Percentiles rank a stretch among this genome's conserved stretches.
phyloP scores from a whole-genome alignment of 2,329 filamentous ascomycete genomes.

The Penicillium sp. region DNA sequence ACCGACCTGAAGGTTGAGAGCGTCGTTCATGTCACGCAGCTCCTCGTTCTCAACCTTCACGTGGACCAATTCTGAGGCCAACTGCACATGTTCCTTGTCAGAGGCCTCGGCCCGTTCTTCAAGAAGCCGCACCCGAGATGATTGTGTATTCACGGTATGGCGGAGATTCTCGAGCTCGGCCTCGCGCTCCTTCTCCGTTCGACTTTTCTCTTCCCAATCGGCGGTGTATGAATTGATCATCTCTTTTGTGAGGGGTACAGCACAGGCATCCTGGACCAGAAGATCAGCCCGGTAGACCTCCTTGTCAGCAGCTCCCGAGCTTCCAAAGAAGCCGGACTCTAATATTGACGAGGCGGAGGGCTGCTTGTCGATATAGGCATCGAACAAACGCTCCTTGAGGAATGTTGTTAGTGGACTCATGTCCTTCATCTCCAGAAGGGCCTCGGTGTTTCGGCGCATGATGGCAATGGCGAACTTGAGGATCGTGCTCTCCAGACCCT shows the following conservation, averaged over 20 bases:
- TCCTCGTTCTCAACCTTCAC: constrained; percentile 93
- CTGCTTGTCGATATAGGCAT: constrained; percentile 92
- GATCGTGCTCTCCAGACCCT: constrained; percentile 83
- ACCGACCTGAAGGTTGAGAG: constrained; percentile 75
- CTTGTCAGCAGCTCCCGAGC: constrained; percentile 82
- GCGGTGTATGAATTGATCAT: constrained; percentile 73
- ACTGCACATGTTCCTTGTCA: constrained; percentile 83
- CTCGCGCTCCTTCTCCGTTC: constrained; percentile 77
- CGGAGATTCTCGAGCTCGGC: constrained; percentile 73
- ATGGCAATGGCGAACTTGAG: constrained; percentile 91
- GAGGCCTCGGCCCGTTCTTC: constrained; percentile 86
- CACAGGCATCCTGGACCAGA: constrained; percentile 87
- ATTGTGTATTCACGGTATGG: constrained; percentile 62
- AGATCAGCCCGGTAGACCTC: constrained; percentile 94
- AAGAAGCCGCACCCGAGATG: constrained; percentile 74
- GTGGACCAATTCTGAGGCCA: constrained; percentile 87
- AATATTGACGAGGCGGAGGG: constrained; percentile 90
- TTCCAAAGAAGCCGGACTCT: constrained; percentile 96
- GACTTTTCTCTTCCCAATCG: constrained; percentile 91
- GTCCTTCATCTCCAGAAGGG: constrained; percentile 79
- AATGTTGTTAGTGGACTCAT: constrained; percentile 87
- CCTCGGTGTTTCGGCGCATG: constrained; percentile 87
- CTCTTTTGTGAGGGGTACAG: constrained; percentile 78
- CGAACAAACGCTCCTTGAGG: constrained; percentile 89
- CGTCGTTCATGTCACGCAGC: constrained; percentile 84